Percentiles rank a stretch among this genome's conserved stretches.
Conservation (phyloP, 2,329 filamentous ascomycete species). For the Didymella sp. region DNA sequence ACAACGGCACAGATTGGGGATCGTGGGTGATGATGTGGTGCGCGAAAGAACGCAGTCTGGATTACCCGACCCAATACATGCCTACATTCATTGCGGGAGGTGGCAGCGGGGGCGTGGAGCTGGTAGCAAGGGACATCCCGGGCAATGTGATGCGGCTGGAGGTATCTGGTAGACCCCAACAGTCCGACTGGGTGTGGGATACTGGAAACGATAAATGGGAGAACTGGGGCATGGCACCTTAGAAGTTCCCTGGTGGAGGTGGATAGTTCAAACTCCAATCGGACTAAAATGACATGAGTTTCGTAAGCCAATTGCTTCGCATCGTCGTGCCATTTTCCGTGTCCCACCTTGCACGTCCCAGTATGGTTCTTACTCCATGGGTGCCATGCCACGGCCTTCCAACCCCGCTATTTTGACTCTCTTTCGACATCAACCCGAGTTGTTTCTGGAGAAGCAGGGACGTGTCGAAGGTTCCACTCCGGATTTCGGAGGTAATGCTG, state of each 20-base stretch:
- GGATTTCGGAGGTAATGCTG: background rate
- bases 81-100: conserved; percentile 3
- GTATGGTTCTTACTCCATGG: no score
- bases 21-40: conserved; percentile 5
- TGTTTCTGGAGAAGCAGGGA: no score
- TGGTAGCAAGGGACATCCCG: background rate
- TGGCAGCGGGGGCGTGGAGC: background rate
- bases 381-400: no score
- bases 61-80: conserved; percentile 3
- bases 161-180: background rate
- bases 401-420: no score
- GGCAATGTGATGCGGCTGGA: background rate
- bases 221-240: background rate
- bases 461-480: no score
- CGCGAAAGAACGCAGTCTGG: no score
- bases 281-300: no score
- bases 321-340: no score
- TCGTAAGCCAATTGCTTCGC: no score
- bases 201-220: conserved; percentile 2
- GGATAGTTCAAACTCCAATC: background rate
- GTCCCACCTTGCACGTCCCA: no score
- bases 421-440: no score
- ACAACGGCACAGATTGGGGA: conserved; percentile 17
- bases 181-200: background rate
- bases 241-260: background rate